These are phyloP conservation scores for Aspergillus biplanus DNA, from an alignment of 495 filamentous ascomycete species.

Conservation along the genomic window DNA sequence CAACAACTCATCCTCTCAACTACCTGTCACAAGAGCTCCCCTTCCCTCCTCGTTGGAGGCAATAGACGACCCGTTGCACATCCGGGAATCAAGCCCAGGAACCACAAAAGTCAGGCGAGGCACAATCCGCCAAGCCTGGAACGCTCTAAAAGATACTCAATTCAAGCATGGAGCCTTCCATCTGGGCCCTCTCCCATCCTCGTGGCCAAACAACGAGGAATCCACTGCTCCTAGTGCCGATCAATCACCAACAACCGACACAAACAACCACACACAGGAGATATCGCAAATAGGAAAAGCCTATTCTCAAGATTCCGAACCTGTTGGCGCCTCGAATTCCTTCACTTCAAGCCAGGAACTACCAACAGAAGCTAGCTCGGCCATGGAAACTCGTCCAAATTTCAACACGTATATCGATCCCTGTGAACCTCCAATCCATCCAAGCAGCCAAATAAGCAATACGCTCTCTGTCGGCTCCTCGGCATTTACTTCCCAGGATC, in stretches of 20 bases:
- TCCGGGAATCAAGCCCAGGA: slow-evolving; percentile 6
- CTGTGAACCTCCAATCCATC: neutral
- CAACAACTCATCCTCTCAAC: neutral
- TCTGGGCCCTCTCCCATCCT: slow-evolving; percentile 38
- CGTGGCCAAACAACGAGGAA: slow-evolving; percentile 31
- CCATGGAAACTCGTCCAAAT: neutral
- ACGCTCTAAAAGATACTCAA: slow-evolving; percentile 31
- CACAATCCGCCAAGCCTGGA: slow-evolving; percentile 34
- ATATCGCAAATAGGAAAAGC: neutral
- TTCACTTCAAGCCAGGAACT: neutral
- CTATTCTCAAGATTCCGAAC: neutral
- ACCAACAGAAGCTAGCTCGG: neutral
- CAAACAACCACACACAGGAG: neutral
- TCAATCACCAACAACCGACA: neutral
- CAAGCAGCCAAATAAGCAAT: slow-evolving; percentile 14
- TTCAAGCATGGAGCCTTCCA: slow-evolving; percentile 21
- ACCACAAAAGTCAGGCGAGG: slow-evolving; percentile 27
- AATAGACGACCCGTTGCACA: slow-evolving; percentile 7
- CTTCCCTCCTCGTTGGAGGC: slow-evolving; percentile 21
- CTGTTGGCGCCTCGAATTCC: too few species aligned
- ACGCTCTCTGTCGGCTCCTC: slow-evolving; percentile 19
- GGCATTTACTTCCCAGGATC: slow-evolving; percentile 27
- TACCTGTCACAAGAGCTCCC: neutral
- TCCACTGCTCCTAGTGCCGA: slow-evolving; percentile 1
- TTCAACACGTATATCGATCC: neutral